phyloP scores from a whole-genome alignment of 2,329 filamentous ascomycete genomes.

The Neobulgaria alba region DNA sequence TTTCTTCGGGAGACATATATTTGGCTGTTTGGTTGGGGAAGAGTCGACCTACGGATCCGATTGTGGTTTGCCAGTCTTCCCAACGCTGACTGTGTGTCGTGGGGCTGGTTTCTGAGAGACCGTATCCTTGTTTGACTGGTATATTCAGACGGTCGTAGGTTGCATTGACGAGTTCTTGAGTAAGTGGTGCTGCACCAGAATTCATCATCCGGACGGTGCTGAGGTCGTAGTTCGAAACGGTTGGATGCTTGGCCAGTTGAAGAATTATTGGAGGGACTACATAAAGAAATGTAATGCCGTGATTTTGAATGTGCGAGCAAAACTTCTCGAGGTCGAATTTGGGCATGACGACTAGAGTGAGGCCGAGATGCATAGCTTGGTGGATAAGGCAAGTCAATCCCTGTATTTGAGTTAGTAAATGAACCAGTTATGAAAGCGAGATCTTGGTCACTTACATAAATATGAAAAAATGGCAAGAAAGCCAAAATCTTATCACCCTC shows the following conservation, averaged over 20 bases:
- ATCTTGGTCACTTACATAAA: constrained; percentile 56
- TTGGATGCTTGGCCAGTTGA: constrained; percentile 68
- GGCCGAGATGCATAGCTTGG: constrained; percentile 55
- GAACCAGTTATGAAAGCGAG: neutral
- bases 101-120: constrained; percentile 78
- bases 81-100: constrained; percentile 66
- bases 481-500: constrained; percentile 66
- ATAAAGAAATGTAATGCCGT: constrained; percentile 66
- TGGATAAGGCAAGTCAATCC: constrained; percentile 69
- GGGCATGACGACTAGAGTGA: constrained; percentile 61
- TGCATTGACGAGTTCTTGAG: constrained; percentile 67
- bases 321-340: constrained; percentile 77
- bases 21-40: constrained; percentile 74
- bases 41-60: constrained; percentile 71
- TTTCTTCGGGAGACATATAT: constrained; percentile 60
- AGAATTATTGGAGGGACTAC: constrained; percentile 80
- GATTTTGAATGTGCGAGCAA: constrained; percentile 66
- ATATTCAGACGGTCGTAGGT: constrained; percentile 67
- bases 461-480: constrained; percentile 84
- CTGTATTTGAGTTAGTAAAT: constrained; percentile 13
- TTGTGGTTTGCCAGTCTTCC: constrained; percentile 65
- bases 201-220: constrained; percentile 74
- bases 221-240: constrained; percentile 74
- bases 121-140: constrained; percentile 87
- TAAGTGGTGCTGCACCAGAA: constrained; percentile 79